Evolutionary conservation across 108 stramenopile species (phyloP).

Genomic region (Cylindrotheca fusiformis): DNA sequence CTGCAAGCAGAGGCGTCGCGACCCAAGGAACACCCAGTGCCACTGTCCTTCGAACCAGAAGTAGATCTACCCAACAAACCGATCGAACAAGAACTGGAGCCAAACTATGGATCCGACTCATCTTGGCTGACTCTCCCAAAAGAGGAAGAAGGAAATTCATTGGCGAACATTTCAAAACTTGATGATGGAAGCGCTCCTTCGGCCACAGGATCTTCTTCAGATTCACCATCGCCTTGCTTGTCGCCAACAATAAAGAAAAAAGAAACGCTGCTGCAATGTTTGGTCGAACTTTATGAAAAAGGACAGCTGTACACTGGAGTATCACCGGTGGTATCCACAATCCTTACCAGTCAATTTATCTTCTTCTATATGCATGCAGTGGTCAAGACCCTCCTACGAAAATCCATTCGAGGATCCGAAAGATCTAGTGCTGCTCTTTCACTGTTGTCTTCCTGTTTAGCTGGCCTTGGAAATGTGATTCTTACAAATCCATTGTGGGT

Average conservation of each 20-base stretch:
- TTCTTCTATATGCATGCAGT: slow-evolving; percentile 70
- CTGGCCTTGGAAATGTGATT: slow-evolving; percentile 73
- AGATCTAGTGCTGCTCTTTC: slow-evolving; percentile 32
- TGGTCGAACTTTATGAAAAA: slow-evolving; percentile 41
- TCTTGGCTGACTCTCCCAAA: neutral
- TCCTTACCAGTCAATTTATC: slow-evolving; percentile 55
- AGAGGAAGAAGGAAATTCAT: neutral
- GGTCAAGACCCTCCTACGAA: slow-evolving; percentile 35
- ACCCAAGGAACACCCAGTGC: neutral
- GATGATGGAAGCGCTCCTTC: too few relatives aligned
- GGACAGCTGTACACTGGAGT: slow-evolving; percentile 69
- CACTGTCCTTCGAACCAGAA: too few relatives aligned
- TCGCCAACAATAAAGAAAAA: neutral
- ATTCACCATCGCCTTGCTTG: too few relatives aligned
- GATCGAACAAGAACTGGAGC: too few relatives aligned
- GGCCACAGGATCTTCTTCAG: too few relatives aligned
- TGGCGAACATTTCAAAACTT: too few relatives aligned
- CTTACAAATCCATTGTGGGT: slow-evolving; percentile 88
- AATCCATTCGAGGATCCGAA: slow-evolving; percentile 3
- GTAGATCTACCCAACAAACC: too few relatives aligned
- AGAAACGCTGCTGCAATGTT: slow-evolving; percentile 29
- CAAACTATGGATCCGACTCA: too few relatives aligned
- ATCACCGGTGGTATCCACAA: slow-evolving; percentile 55
- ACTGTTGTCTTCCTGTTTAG: slow-evolving; percentile 58
- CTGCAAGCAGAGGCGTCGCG: slow-evolving; percentile 39